Conservation (phyloP, 352 stramenopile species). For the Elongisporangium prolatum region DNA sequence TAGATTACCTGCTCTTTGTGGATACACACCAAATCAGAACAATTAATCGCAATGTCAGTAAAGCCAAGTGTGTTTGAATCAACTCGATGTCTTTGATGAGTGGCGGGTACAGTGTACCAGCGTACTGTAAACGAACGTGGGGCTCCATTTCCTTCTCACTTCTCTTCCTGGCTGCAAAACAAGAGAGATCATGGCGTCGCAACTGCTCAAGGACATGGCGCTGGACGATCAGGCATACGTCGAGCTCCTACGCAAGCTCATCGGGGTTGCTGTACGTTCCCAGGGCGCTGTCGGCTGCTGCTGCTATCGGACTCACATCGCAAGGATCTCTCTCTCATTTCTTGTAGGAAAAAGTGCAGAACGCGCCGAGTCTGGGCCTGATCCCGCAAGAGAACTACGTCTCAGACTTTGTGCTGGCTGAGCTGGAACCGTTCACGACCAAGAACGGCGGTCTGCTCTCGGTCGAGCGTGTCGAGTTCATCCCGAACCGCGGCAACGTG, state of each 20-base stretch:
- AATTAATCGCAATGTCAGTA: too few species aligned
- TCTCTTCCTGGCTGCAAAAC: too few species aligned
- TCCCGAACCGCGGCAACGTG: constrained; percentile 82
- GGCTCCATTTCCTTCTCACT: too few species aligned
- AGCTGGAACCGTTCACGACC: constrained; percentile 71
- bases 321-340: not conserved
- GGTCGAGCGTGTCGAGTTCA: constrained; percentile 82
- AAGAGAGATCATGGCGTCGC: too few species aligned
- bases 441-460: constrained; percentile 66
- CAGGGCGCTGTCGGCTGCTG: too few species aligned
- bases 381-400: constrained; percentile 86
- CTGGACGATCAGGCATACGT: constrained; percentile 82
- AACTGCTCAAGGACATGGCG: constrained; percentile 23
- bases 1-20: too few species aligned
- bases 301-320: constrained; percentile 3
- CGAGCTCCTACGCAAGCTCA: constrained; percentile 81
- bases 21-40: too few species aligned
- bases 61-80: too few species aligned
- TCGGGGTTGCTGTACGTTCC: constrained; percentile 56
- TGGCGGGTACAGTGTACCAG: too few species aligned
- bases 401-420: constrained; percentile 82
- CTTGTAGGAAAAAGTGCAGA: constrained; percentile 61
- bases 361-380: constrained; percentile 54
- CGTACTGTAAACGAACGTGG: too few species aligned
- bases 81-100: too few species aligned